phyloP scores from a whole-genome alignment of 495 filamentous ascomycete species.

The Hypoxylon cercidicola region DNA sequence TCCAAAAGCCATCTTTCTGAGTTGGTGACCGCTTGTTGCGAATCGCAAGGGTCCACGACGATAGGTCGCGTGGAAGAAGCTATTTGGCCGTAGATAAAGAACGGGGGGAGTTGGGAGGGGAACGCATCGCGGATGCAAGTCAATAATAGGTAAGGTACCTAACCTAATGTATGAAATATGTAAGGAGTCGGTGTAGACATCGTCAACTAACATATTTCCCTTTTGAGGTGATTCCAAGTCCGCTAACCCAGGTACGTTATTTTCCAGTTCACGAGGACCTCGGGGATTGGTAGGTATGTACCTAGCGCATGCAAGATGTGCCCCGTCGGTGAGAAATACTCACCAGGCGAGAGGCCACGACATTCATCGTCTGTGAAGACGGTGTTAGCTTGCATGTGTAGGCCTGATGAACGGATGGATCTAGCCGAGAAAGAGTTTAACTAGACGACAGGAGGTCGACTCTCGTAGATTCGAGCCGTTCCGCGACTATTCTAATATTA shows the following conservation, averaged over 20 bases:
- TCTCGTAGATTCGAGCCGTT: conserved; percentile 39
- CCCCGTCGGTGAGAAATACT: conserved; percentile 28
- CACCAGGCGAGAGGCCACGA: conserved; percentile 14
- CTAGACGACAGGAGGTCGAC: conserved; percentile 14
- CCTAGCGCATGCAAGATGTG: conserved; percentile 32
- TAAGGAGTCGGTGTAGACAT: conserved; percentile 39
- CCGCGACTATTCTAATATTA: conserved; percentile 18
- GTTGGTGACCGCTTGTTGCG: conserved; percentile 44
- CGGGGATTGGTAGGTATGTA: conserved; percentile 10
- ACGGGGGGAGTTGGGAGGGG: conserved; percentile 20
- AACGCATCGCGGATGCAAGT: conserved; percentile 33
- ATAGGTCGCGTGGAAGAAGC: conserved; percentile 38
- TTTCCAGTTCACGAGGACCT: conserved; percentile 29
- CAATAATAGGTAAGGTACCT: conserved; percentile 37
- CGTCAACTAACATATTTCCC: conserved; percentile 27
- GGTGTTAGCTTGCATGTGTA: background rate
- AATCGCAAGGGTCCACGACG: conserved; percentile 42
- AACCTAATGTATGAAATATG: conserved; percentile 2
- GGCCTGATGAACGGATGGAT: conserved; percentile 36
- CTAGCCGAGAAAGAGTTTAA: conserved; percentile 27
- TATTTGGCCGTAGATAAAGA: conserved; percentile 38
- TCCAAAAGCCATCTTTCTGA: conserved; percentile 13
- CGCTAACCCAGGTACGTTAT: conserved; percentile 13
- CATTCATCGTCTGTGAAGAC: conserved; percentile 15
- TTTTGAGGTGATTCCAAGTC: conserved; percentile 23